Percentiles rank a stretch among this genome's conserved stretches.
These are phyloP conservation scores for Saccharomyces hybrid DNA, from an alignment of 1,139 yeast genomes.

Conservation along the genomic window DNA sequence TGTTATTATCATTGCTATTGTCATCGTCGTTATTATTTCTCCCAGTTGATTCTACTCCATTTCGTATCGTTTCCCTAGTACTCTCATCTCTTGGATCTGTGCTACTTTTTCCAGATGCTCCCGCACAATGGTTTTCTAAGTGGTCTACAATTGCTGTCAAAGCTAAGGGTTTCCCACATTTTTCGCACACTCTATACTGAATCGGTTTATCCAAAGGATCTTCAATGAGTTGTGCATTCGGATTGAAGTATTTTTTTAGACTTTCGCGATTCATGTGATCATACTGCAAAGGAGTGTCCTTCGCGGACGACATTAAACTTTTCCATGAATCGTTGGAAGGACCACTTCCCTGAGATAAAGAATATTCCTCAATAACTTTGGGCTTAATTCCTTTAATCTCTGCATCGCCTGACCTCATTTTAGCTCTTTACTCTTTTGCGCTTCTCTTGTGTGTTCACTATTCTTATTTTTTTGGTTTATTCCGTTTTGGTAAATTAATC, in stretches of 20 bases:
- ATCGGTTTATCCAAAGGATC: conserved; percentile 40
- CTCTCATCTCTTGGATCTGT: conserved; percentile 9
- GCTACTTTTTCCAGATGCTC: background rate
- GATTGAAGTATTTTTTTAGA: conserved; percentile 17
- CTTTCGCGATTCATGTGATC: conserved; percentile 13
- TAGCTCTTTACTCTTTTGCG: background rate
- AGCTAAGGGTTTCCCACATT: conserved; percentile 54
- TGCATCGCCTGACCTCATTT: conserved; percentile 1
- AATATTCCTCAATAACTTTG: conserved; percentile 12
- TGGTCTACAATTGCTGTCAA: conserved; percentile 30
- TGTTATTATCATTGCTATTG: conserved; percentile 1
- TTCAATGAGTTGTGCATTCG: conserved; percentile 27
- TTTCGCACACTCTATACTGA: conserved; percentile 56
- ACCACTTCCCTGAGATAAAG: background rate
- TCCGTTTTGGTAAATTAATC: background rate
- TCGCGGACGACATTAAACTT: conserved; percentile 17
- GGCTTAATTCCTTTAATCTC: conserved; percentile 20
- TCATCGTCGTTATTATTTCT: background rate
- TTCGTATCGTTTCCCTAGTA: conserved; percentile 7
- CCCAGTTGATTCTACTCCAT: conserved; percentile 29
- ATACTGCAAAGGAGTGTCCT: conserved; percentile 14
- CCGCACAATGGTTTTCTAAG: conserved; percentile 35
- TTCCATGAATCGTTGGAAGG: conserved; percentile 15
- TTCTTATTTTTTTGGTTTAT: background rate
- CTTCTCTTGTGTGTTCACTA: background rate